phyloP scores from a whole-genome alignment of 2,329 filamentous ascomycete species.

The Penicillium digitatum region DNA sequence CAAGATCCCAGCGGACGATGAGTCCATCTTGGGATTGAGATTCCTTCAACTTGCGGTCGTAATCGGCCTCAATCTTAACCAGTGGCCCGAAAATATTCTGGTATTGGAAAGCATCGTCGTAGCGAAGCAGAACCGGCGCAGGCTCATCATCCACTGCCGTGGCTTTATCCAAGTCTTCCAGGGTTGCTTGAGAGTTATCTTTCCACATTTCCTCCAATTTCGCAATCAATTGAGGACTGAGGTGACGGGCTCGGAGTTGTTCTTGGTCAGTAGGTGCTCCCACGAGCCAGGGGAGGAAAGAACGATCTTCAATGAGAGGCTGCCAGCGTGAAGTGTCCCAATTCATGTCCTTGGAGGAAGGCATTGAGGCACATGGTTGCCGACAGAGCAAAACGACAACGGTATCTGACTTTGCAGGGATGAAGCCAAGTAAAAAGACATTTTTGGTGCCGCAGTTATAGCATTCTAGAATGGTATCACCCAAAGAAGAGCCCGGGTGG shows the following conservation, averaged over 20 bases:
- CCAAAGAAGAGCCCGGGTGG: slow-evolving; percentile 85
- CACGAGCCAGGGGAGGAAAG: slow-evolving; percentile 92
- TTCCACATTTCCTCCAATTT: slow-evolving; percentile 99
- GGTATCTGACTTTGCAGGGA: slow-evolving; percentile 96
- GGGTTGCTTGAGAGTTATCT: slow-evolving; percentile 81
- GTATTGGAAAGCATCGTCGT: slow-evolving; percentile 97
- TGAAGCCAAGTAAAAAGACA: slow-evolving; percentile 94
- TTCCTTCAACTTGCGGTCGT: slow-evolving; percentile 98
- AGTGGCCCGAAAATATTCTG: slow-evolving; percentile 97
- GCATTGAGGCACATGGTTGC: slow-evolving; percentile 89
- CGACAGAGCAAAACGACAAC: slow-evolving; percentile 95
- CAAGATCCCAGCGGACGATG: slow-evolving; percentile 88
- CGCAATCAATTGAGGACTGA: slow-evolving; percentile 90
- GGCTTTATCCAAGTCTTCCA: slow-evolving; percentile 86
- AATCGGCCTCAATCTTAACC: slow-evolving; percentile 98
- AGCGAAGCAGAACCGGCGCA: slow-evolving; percentile 83
- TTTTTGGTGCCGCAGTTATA: slow-evolving; percentile 99
- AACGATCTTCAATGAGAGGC: slow-evolving; percentile 92
- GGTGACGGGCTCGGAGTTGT: slow-evolving; percentile 87
- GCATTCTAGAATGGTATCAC: slow-evolving; percentile 94
- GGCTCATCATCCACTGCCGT: slow-evolving; percentile 92
- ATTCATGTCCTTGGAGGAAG: slow-evolving; percentile 98
- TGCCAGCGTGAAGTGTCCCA: slow-evolving; percentile 99
- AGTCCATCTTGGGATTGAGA: slow-evolving; percentile 96
- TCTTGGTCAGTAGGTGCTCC: slow-evolving; percentile 85